These are phyloP conservation scores for Neofusicoccum parvum DNA, from an alignment of 2,329 filamentous ascomycete genomes.

Conservation along the genomic window DNA sequence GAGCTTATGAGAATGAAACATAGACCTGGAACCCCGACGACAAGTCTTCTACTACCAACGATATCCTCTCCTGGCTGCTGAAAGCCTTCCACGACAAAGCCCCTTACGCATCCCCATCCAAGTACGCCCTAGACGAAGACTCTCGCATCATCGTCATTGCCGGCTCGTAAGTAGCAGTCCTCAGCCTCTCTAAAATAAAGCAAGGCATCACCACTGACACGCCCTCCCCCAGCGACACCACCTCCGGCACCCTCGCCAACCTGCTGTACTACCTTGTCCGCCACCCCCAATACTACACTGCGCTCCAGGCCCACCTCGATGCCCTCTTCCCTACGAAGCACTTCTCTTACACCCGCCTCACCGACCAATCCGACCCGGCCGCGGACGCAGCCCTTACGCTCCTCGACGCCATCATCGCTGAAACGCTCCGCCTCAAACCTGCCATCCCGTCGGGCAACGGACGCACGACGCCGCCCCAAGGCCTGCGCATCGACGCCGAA, in stretches of 20 bases:
- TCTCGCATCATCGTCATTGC: neutral
- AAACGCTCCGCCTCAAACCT: slow-evolving; percentile 44
- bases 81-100: neutral
- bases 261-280: slow-evolving; percentile 49
- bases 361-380: slow-evolving; percentile 23
- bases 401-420: slow-evolving; percentile 44
- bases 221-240: slow-evolving; percentile 40
- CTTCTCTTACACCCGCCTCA: neutral
- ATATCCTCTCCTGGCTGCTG: neutral
- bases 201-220: neutral
- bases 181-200: neutral
- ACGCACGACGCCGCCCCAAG: slow-evolving; percentile 39
- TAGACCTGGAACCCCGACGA: neutral
- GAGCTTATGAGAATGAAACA: neutral
- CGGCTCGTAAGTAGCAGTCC: neutral
- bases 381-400: slow-evolving; percentile 37
- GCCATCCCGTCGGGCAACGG: slow-evolving; percentile 42
- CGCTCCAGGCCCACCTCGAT: neutral
- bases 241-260: slow-evolving; percentile 44
- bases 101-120: neutral
- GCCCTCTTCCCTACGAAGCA: neutral
- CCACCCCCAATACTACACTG: slow-evolving; percentile 32
- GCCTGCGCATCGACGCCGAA: slow-evolving; percentile 38
- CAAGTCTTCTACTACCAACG: neutral
- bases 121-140: neutral